Evolutionary conservation across 2,329 filamentous ascomycete species (phyloP).

Genomic region (Macrophomina tecta): DNA sequence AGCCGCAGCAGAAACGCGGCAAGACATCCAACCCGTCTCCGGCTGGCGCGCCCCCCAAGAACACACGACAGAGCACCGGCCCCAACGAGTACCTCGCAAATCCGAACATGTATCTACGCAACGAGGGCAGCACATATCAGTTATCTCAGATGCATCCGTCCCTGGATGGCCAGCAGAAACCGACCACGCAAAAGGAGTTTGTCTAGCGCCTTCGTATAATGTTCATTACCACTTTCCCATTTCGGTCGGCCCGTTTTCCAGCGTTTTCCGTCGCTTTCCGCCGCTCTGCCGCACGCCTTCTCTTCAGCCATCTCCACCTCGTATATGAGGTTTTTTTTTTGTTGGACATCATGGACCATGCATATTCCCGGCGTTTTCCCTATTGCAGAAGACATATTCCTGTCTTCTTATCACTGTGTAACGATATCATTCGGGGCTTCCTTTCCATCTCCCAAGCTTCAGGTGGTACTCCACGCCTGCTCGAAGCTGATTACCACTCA

Average conservation of each 20-base stretch:
- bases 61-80: slow-evolving; percentile 15
- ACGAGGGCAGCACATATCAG: slow-evolving; percentile 15
- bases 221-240: not conserved
- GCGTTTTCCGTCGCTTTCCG: slow-evolving; percentile 11
- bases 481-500: not conserved
- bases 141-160: slow-evolving; percentile 19
- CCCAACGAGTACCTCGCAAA: slow-evolving; percentile 1
- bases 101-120: slow-evolving; percentile 15
- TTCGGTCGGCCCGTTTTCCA: slow-evolving; percentile 14
- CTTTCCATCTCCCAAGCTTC: not conserved
- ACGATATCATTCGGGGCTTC: not conserved
- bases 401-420: not conserved
- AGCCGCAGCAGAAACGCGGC: not conserved
- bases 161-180: slow-evolving; percentile 16
- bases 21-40: not conserved
- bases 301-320: not conserved
- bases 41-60: not conserved
- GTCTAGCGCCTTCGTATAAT: not conserved
- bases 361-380: not conserved
- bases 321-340: not conserved
- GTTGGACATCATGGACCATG: slow-evolving; percentile 7
- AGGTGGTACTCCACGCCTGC: not conserved
- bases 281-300: not conserved
- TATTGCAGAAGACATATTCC: slow-evolving; percentile 2
- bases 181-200: slow-evolving; percentile 5